phyloP scores from a whole-genome alignment of 164 flowering plant genomes.

The Cinnamomum micranthum region DNA sequence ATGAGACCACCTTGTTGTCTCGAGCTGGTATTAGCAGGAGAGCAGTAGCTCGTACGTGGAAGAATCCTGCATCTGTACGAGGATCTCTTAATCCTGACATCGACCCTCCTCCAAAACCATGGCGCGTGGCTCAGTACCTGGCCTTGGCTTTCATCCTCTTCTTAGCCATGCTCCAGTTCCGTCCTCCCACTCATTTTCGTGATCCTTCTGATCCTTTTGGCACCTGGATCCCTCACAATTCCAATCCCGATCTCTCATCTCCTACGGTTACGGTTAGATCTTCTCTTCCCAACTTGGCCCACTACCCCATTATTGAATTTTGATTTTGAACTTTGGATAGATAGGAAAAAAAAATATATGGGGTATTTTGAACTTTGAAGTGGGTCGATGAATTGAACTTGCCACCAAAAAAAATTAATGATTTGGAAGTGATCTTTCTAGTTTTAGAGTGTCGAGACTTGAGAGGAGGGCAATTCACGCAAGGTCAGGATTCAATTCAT shows the following conservation, averaged over 20 bases:
- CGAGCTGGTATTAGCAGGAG: not conserved
- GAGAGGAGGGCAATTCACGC: no score
- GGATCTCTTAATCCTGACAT: conserved; percentile 11
- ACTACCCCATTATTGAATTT: no score
- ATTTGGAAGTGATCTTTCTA: no score
- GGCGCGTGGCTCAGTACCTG: conserved; percentile 17
- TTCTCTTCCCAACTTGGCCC: not conserved
- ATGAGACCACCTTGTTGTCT: no score
- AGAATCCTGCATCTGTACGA: not conserved
- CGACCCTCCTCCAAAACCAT: conserved; percentile 23
- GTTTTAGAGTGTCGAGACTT: no score
- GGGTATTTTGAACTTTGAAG: no score
- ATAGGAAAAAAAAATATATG: no score
- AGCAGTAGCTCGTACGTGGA: not conserved
- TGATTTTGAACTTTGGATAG: no score
- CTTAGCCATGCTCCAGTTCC: conserved; percentile 26
- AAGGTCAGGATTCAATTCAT: no score
- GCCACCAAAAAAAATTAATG: no score
- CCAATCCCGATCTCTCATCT: conserved; percentile 7
- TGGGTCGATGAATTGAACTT: no score
- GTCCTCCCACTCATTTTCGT: conserved; percentile 30
- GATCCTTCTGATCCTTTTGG: conserved; percentile 28
- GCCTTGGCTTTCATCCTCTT: conserved; percentile 22
- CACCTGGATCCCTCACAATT: conserved; percentile 27
- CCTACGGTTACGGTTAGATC: not conserved